Evolutionary conservation across 1,284 basidiomycete species (phyloP).

Genomic region (Cronartium quercuum): DNA sequence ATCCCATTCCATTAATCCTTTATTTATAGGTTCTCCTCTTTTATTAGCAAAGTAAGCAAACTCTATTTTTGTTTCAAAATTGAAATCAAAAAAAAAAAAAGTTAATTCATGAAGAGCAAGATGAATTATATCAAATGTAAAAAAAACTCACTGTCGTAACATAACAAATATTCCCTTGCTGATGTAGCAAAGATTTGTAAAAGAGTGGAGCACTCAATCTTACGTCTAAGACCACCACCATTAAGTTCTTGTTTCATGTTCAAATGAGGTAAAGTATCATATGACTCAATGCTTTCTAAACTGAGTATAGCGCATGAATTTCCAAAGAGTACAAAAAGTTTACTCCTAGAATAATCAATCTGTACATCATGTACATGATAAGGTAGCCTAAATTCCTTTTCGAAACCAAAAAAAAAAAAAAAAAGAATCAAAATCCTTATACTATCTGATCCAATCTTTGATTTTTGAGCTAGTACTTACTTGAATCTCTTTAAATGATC

Average conservation of each 20-base stretch:
- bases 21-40: conserved; percentile 60
- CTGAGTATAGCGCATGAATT: conserved; percentile 54
- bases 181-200: conserved; percentile 76
- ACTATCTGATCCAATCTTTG: no score
- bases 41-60: conserved; percentile 86
- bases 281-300: conserved; percentile 78
- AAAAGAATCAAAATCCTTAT: no score
- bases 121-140: background rate
- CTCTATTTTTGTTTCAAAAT: conserved; percentile 46
- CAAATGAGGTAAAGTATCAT: conserved; percentile 54
- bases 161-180: conserved; percentile 76
- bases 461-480: background rate
- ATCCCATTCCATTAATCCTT: conserved; percentile 86
- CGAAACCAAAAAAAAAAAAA: background rate
- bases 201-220: conserved; percentile 70
- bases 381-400: conserved; percentile 40
- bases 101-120: background rate
- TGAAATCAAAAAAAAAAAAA: background rate
- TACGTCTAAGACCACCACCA: conserved; percentile 65
- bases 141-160: conserved; percentile 61
- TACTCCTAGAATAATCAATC: conserved; percentile 9
- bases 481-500: conserved; percentile 4
- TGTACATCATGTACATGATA: conserved; percentile 13
- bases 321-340: conserved; percentile 12
- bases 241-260: conserved; percentile 61